Percentiles rank a stretch among this genome's conserved stretches.
phyloP scores from a whole-genome alignment of 495 filamentous ascomycete genomes.

The Aspergillus ellipticus region DNA sequence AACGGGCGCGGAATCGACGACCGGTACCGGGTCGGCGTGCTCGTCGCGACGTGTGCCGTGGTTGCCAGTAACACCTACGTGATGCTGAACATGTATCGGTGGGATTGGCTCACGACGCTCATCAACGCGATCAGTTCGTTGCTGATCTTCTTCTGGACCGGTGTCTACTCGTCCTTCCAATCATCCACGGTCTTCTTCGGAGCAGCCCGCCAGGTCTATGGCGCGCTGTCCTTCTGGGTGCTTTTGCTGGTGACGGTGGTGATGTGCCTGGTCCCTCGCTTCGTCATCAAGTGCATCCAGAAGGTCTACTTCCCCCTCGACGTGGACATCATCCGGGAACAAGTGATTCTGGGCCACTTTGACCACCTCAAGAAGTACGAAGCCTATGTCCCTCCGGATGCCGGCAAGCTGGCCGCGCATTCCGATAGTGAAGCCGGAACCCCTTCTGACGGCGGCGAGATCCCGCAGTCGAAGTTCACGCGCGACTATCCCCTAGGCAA shows the following conservation, averaged over 20 bases:
- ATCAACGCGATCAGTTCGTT: slow-evolving; percentile 74
- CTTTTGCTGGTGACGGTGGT: slow-evolving; percentile 65
- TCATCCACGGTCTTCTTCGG: slow-evolving; percentile 68
- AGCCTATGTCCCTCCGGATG: slow-evolving; percentile 32
- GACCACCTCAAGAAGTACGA: slow-evolving; percentile 55
- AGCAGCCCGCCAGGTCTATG: slow-evolving; percentile 72
- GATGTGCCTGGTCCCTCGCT: slow-evolving; percentile 75
- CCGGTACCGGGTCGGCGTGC: slow-evolving; percentile 71
- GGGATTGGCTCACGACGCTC: slow-evolving; percentile 89
- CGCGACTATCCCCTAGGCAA: background rate
- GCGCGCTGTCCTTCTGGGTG: slow-evolving; percentile 78
- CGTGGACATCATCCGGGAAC: slow-evolving; percentile 90
- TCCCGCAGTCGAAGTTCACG: slow-evolving; percentile 64
- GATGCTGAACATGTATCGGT: slow-evolving; percentile 88
- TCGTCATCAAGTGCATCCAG: slow-evolving; percentile 76
- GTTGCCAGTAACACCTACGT: slow-evolving; percentile 84
- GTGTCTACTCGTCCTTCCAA: slow-evolving; percentile 72
- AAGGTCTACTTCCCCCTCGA: slow-evolving; percentile 88
- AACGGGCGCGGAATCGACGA: slow-evolving; percentile 71
- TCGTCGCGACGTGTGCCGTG: slow-evolving; percentile 70
- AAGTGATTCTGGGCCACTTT: slow-evolving; percentile 73
- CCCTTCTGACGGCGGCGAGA: slow-evolving; percentile 59
- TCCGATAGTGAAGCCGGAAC: slow-evolving; percentile 39
- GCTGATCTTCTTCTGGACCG: slow-evolving; percentile 92
- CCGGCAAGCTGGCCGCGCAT: slow-evolving; percentile 6